Evolutionary conservation across 257 asterid species (phyloP).

Genomic region (Voacanga thouarsii): DNA sequence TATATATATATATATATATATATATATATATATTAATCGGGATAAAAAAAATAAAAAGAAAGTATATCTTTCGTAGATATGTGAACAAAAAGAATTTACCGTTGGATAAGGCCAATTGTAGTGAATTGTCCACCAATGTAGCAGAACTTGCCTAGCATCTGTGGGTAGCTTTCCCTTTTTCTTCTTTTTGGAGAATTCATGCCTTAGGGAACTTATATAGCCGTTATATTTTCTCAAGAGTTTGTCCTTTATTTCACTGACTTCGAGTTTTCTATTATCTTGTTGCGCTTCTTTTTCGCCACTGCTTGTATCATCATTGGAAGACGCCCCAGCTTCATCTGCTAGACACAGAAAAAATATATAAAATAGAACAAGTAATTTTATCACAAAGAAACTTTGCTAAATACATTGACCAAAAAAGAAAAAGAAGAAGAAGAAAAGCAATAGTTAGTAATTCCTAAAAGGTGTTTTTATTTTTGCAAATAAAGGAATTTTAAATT

Average conservation of each 20-base stretch:
- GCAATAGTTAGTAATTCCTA: no score
- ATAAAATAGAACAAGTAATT: neutral
- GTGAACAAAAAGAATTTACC: neutral
- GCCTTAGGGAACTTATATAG: conserved; percentile 8
- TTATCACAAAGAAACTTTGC: neutral
- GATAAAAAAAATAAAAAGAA: no score
- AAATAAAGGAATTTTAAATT: no score
- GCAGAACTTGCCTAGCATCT: conserved; percentile 17
- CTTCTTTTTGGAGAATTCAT: conserved; percentile 13
- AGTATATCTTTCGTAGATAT: no score
- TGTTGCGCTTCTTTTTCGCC: conserved; percentile 7
- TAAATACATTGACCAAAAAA: neutral
- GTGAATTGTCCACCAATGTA: conserved; percentile 22
- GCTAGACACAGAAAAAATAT: neutral
- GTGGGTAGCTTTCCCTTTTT: conserved; percentile 18
- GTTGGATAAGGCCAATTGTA: conserved; percentile 24
- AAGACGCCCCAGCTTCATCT: neutral
- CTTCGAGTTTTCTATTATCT: neutral
- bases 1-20: no score
- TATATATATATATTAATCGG: no score
- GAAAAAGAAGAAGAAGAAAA: no score
- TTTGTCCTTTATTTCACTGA: conserved; percentile 9
- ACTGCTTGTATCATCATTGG: conserved; percentile 12
- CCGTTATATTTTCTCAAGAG: conserved; percentile 13
- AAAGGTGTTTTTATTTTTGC: no score